Evolutionary conservation across 2,329 filamentous ascomycete genomes (phyloP).

Genomic region (Metarhizium robertsii): DNA sequence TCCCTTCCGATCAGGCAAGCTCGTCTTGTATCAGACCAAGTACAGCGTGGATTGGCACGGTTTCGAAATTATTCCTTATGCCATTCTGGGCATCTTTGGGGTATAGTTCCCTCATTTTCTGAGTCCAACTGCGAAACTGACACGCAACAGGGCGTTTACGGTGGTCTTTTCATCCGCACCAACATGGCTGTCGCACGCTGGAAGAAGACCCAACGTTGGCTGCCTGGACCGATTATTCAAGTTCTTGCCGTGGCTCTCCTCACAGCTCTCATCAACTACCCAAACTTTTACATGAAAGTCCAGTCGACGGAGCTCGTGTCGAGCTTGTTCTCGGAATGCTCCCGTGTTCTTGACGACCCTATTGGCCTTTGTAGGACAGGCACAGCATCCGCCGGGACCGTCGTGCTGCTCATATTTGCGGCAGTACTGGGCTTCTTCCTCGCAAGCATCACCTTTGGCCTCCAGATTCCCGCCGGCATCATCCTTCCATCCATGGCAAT

Average conservation of each 20-base stretch:
- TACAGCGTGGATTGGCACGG: slow-evolving; percentile 89
- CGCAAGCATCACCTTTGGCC: slow-evolving; percentile 79
- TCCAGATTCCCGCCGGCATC: slow-evolving; percentile 91
- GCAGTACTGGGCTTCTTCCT: slow-evolving; percentile 78
- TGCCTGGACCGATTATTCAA: slow-evolving; percentile 68
- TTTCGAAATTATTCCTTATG: slow-evolving; percentile 86
- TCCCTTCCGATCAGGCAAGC: slow-evolving; percentile 88
- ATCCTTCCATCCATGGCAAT: slow-evolving; percentile 95
- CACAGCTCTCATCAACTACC: slow-evolving; percentile 86
- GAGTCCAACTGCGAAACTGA: slow-evolving; percentile 9
- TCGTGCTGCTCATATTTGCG: slow-evolving; percentile 74
- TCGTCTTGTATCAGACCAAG: slow-evolving; percentile 91
- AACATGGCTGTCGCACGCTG: slow-evolving; percentile 83
- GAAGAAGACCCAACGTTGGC: slow-evolving; percentile 57
- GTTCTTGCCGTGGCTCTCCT: slow-evolving; percentile 71
- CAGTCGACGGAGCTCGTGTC: slow-evolving; percentile 88
- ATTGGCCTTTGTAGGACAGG: slow-evolving; percentile 87
- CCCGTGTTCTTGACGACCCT: slow-evolving; percentile 69
- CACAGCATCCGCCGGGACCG: slow-evolving; percentile 70
- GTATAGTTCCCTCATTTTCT: slow-evolving; percentile 24
- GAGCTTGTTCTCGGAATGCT: slow-evolving; percentile 85
- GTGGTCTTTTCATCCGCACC: slow-evolving; percentile 85
- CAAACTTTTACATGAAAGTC: slow-evolving; percentile 91
- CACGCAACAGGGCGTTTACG: slow-evolving; percentile 63
- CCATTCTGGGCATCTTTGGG: slow-evolving; percentile 75